Conservation (phyloP, 306 rosid genomes). For the Malus asiatica region DNA sequence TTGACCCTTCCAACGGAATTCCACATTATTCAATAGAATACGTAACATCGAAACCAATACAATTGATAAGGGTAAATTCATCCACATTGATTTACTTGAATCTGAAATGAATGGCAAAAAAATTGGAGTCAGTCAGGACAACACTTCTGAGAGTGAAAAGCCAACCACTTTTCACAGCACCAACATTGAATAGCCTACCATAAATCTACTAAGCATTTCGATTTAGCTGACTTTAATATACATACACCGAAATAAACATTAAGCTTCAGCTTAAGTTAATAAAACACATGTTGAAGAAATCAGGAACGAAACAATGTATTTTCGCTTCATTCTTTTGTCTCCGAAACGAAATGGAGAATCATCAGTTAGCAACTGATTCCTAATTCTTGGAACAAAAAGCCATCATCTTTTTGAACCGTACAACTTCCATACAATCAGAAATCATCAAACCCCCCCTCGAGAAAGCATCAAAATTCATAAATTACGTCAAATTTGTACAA, state of each 20-base stretch:
- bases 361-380: neutral
- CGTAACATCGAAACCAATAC: slow-evolving; percentile 63
- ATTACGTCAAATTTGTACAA: neutral
- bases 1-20: slow-evolving; percentile 65
- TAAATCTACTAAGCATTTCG: neutral
- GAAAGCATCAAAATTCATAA: neutral
- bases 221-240: neutral
- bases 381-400: neutral
- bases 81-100: slow-evolving; percentile 95
- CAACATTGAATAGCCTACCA: neutral
- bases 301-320: neutral
- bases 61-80: slow-evolving; percentile 80
- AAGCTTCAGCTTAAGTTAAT: neutral
- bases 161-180: neutral
- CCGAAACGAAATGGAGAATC: neutral
- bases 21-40: slow-evolving; percentile 56
- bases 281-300: neutral
- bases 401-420: neutral
- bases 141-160: neutral
- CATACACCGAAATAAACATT: neutral
- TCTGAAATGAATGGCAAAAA: slow-evolving; percentile 31
- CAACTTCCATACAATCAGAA: neutral
- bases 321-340: neutral
- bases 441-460: neutral
- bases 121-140: neutral